Base-by-base conservation (phyloP, 2,329 filamentous ascomycete species). In the Trichophyton rubrum region DNA sequence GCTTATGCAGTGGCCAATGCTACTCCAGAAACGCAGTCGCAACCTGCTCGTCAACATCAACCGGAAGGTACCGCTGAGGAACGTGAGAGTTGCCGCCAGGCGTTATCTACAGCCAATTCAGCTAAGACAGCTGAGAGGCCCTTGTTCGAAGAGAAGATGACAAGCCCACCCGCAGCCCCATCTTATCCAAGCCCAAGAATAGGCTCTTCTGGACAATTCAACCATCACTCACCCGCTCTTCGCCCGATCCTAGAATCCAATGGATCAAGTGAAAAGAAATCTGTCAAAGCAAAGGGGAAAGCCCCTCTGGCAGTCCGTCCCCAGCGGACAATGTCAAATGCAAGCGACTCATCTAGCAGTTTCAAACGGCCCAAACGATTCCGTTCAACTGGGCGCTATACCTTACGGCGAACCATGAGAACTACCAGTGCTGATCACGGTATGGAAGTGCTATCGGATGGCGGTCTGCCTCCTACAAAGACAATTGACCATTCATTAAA, bases 381-480 rank as follows among this genome's bases (percentile, higher is more conserved):
- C 58, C 69, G 72, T 4, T 73, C 73, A 45, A 73, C 79, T 0
- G 75, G 76, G 3, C 68, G 73, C 24, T 81, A 84, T 59, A 80
- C 77, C 0, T 89, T 95, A 78, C 85, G 85, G 61, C 81, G 79
- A 58, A 89, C 88, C 1, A 88, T 96, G 88, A 82, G 90, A 62
- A 75, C 73, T 27, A 69, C 73, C 27, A 30, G 49, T 13, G 70
- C 76, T 20, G 71, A 77, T 41, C 77, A 59, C 49, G 20, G 40
- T 3, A 62, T 49, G 38, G 40, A 49, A 22, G 56, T 59, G 9
- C 43, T 43, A 7, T 40, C 41, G 51, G 56, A 60, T 15, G 38
- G 58, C 22, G 20, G 59, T 8, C 20, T 45, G 22, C 43, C 57
- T 47, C 27, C 27, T 6, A 30, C 57, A 17, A 41, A 55, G 35